A percentile compares a stretch with the other conserved stretches of the same genome.
These are phyloP conservation scores for Brachypodium distachyon DNA, from an alignment of 202 grass and related monocot genomes.

Conservation along the genomic window DNA sequence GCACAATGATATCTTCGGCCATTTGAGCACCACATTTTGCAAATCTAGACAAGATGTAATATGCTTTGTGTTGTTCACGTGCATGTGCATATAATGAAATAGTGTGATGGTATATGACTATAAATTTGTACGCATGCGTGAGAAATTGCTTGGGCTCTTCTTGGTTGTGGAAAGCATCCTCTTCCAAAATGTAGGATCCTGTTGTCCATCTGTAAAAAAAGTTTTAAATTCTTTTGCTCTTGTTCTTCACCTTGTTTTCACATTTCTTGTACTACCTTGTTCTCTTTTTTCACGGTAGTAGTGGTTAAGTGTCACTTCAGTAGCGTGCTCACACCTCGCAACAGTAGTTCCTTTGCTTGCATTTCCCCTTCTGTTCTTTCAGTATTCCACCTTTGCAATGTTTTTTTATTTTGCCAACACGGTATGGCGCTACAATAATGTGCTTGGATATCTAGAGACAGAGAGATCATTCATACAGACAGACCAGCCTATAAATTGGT, in stretches of 20 bases:
- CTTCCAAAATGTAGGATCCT: neutral
- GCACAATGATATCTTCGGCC: neutral
- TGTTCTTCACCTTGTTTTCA: slow-evolving; percentile 18
- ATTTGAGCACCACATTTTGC: neutral
- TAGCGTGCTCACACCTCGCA: neutral
- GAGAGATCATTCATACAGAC: neutral
- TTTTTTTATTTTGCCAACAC: neutral
- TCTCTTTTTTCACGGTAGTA: neutral
- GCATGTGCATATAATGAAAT: neutral
- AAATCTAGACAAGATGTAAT: neutral
- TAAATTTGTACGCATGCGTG: neutral
- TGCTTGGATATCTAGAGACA: neutral
- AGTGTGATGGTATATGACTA: neutral
- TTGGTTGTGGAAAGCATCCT: slow-evolving; percentile 2
- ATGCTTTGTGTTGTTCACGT: neutral
- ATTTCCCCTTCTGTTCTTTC: neutral
- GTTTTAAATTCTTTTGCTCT: neutral
- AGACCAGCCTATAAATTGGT: neutral
- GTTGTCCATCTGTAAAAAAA: slow-evolving; percentile 14
- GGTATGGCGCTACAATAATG: slow-evolving; percentile 1
- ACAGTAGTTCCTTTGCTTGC: slow-evolving; percentile 4
- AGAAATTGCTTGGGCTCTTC: neutral
- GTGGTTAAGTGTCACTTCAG: slow-evolving; percentile 2
- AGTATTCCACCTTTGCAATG: neutral
- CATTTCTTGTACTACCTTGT: slow-evolving; percentile 14